Base-by-base conservation (phyloP, 371 early-diverging fungal genomes). In the Dentiscutata heterogama region DNA sequence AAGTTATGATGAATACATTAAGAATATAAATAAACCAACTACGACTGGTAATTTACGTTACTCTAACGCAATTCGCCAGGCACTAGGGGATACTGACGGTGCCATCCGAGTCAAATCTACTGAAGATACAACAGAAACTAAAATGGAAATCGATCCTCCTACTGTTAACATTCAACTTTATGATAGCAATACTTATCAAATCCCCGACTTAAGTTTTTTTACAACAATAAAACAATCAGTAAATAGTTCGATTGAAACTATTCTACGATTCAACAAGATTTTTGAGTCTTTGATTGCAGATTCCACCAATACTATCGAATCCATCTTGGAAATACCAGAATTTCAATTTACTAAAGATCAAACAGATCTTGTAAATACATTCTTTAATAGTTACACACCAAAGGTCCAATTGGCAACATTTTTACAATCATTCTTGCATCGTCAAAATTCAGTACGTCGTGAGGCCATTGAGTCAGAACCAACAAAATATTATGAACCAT, bases 361-460 rank as follows among this genome's bases (percentile, higher is more conserved):
- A 25, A 71, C 74, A 1, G 29, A 31, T 0, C 31, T 84, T 16
- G 79, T 85, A 7, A 70, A 85, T 39, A 78, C 80, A 54, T 87
- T 86, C 58, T 87, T 85, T 83, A 78, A 65, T 2, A 20, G 51
- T 58, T 85, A 78, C 20, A 80, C 84, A 3, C 65, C 78, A 68
- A 87, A 87, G 80, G 60, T 78, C 1, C 39, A 58, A 29, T 64
- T 87, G 27, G 87, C 88, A 22, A 84, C 86, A 14, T 25, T 87
- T 54, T 58, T 85, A 25, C 88, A 87, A 61, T 80, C 86, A 0
- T 87, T 61, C 61, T 82, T 83, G 14, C 88, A 87, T 72, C 83
- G 83, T 56, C 84, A 83, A 82, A 87, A 87, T 61, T 68, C 84
- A 6, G 83, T 78, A 31, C 83, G 88, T 11, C 85, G 88, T 11